Evolutionary conservation across 2,329 filamentous ascomycete genomes (phyloP), one percentile per base, ranked within the genome.

Genomic region (Fusarium pseudocircinatum): DNA sequence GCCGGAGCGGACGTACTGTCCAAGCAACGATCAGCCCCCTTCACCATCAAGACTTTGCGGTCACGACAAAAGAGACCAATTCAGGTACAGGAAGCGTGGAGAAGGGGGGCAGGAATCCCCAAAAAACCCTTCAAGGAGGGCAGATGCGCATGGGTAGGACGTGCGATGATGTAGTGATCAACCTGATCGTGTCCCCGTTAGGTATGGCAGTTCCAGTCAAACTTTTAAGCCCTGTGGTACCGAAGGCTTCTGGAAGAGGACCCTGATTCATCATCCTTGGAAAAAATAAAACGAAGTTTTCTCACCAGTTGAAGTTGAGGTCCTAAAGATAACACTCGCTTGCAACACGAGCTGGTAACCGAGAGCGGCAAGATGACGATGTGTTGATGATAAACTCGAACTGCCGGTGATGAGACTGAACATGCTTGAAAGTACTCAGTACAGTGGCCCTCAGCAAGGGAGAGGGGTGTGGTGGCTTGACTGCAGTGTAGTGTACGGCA

Each of bases 141-240:
- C 54, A 73, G 67, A 72, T 57, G 62, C 60, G 60, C 71, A 74
- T 72, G 71, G 71, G 71, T 74, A 60, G 59, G 63, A 74, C 53
- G 71, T 73, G 47, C 62, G 63, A 74, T 74, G 71, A 74, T 74
- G 71, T 74, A 74, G 71, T 74, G 71, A 74, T 74, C 71, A 72
- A 66, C 71, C 59, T 54, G 53, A 65, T 54, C 26, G 60, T 74
- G 56, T 65, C 71, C 71, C 40, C 40, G 42, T 74, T 74, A n/a
- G 71, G 71, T 63, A 69, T 74, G 60, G 56, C 71, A 73, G 67
- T 56, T 54, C 71, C 67, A 62, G 36, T 59, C 71, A 69, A 60
- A 61, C 32, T 43, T 61, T 56, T 58, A 43, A 69, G 71, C 67
- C 71, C 60, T 74, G 71, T 54, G 49, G 59, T 52, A 63, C 59